These are phyloP conservation scores for Ophiorrhiza pumila DNA, from an alignment of 257 asterid genomes.

Conservation along the genomic window DNA sequence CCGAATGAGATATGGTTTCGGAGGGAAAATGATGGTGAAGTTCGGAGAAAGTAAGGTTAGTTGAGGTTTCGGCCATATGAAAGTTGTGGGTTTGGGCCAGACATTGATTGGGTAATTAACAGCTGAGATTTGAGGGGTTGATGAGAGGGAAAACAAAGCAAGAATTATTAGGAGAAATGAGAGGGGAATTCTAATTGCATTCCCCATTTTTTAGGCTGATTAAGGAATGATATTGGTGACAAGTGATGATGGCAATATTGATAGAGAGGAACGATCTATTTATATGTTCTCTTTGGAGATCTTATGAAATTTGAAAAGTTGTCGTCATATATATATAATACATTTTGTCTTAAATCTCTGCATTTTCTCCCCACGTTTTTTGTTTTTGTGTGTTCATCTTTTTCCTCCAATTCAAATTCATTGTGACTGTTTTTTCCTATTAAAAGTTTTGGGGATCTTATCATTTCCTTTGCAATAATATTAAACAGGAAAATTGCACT, in stretches of 20 bases:
- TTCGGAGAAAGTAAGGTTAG: constrained; percentile 48
- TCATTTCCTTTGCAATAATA: no score
- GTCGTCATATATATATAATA: no score
- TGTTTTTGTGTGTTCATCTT: no score
- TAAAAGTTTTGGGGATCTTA: no score
- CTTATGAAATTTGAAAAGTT: no score
- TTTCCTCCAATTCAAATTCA: no score
- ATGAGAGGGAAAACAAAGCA: not conserved
- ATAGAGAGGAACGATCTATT: not conserved
- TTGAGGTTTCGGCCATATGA: constrained; percentile 68
- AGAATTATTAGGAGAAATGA: not conserved
- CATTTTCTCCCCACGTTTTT: no score
- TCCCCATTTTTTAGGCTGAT: not conserved
- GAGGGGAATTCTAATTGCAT: no score
- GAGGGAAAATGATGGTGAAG: constrained; percentile 49
- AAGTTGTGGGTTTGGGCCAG: constrained; percentile 84
- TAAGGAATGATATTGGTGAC: not conserved
- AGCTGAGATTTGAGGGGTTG: constrained; percentile 43
- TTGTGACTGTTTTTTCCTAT: no score
- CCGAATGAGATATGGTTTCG: constrained; percentile 46
- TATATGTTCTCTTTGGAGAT: not conserved
- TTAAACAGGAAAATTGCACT: no score
- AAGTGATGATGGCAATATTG: no score
- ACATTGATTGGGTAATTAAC: constrained; percentile 56
- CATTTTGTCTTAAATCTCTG: no score